These are phyloP conservation scores for Wickerhamomyces bovis DNA, from an alignment of 805 yeast species.

Conservation along the genomic window DNA sequence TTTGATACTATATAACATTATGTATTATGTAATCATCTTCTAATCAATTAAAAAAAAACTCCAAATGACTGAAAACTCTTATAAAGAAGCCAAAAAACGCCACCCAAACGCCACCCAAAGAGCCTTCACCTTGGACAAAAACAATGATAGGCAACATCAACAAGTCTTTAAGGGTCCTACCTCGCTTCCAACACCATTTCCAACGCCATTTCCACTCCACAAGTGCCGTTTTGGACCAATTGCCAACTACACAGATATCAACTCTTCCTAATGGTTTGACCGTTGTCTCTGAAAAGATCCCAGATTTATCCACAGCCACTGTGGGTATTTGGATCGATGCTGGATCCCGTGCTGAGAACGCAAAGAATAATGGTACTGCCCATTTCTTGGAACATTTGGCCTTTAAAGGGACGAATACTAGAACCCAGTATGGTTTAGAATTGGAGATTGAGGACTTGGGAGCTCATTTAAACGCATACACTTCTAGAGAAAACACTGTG, in stretches of 20 bases:
- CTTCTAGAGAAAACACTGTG: constrained; percentile 95
- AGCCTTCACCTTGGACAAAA: too few relatives aligned
- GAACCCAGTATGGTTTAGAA: constrained; percentile 81
- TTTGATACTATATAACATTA: too few relatives aligned
- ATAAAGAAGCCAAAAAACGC: too few relatives aligned
- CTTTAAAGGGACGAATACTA: constrained; percentile 82
- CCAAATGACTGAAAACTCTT: too few relatives aligned
- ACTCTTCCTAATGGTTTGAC: constrained; percentile 87
- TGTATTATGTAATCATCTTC: too few relatives aligned
- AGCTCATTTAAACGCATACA: constrained; percentile 96
- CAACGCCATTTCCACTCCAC: not conserved
- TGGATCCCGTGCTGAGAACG: constrained; percentile 92
- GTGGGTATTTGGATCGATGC: constrained; percentile 99
- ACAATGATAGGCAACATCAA: not conserved
- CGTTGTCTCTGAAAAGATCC: constrained; percentile 85
- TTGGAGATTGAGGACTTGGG: constrained; percentile 94
- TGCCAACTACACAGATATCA: constrained; percentile 56
- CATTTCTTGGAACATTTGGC: constrained; percentile 96
- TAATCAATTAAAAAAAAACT: too few relatives aligned
- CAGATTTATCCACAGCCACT: constrained; percentile 88
- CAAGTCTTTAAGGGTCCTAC: not conserved
- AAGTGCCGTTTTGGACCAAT: constrained; percentile 3
- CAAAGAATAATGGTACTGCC: constrained; percentile 87
- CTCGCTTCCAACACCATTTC: constrained; percentile 1
- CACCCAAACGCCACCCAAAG: too few relatives aligned